Base-by-base conservation (phyloP, 108 stramenopile genomes). In the Nitzschia sp. region DNA sequence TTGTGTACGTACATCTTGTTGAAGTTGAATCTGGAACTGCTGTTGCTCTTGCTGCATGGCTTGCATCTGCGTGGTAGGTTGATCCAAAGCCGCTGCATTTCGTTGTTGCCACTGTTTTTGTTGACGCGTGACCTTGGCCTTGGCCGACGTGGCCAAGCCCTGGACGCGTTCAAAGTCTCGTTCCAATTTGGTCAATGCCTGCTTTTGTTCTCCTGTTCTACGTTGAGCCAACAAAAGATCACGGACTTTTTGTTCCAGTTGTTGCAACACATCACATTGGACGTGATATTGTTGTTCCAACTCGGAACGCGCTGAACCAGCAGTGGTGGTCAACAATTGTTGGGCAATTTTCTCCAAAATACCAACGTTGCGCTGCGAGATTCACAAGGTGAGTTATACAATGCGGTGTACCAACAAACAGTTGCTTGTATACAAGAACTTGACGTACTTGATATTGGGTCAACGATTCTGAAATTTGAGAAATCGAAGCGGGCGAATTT, bases 301-400 rank as follows among this genome's bases (percentile, higher is more conserved):
- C 58, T 86, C 85, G 2, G 81, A 67, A 11, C 77, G 60, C 24
- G 75, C 73, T 29, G 58, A 57, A 8, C 37, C 59, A 50, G 14
- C 61, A 37, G 48, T 59, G 11, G 53, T 46, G n/a, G 58, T 75
- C 6, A 79, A 78, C 15, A 87, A 52, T 22, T 72, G 75, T 34
- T 73, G 70, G 11, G 85, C 80, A 77, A 93, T 86, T 58, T 88
- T 88, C 62, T 89, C 81, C 24, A 93, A 81, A 48, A 93, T 78
- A 22, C 78, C 85, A 7, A 93, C 91, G 65, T 93, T 88, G 67
- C 83, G 70, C 85, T 91, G 66, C 56, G n/a, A n/a, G n/a, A n/a
- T n/a, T n/a, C n/a, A n/a, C n/a, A n/a, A n/a, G n/a, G n/a, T n/a
- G n/a, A n/a, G n/a, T n/a, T n/a, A n/a, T n/a, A n/a, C n/a, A n/a